Base-by-base conservation (phyloP, 1,284 basidiomycete species). In the Cryptococcus floricola region DNA sequence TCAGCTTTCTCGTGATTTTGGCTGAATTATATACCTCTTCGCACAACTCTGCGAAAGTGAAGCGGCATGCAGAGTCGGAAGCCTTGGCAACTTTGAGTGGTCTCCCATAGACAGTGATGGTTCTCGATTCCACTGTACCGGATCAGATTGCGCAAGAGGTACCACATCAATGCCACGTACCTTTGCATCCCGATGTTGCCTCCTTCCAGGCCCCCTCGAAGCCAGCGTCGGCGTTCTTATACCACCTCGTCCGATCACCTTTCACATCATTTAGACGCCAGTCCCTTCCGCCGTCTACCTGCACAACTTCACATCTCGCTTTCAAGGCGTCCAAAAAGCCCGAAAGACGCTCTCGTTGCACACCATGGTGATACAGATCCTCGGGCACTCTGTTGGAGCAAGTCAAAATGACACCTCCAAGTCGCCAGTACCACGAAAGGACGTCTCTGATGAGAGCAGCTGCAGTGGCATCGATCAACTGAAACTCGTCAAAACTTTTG, bases 391-490 rank as follows among this genome's bases (percentile, higher is more conserved):
- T 81, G 69, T 87, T 87, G 58, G 78, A 79, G 50, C 79, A 81
- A 1, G 79, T 80, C 4, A 82, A 79, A 37, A 88, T 79, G 16
- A 88, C 83, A 1, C 87, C 87, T 16, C 87, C 87, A 63, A 88
- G 80, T 3, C 86, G 80, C 86, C 86, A 88, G 67, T 84, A 89
- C 82, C 85, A 87, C 25, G 84, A 83, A 6, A 88, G 71, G 2
- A 88, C 85, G 56, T 87, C 82, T n/a, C 85, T 81, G 3, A 88
- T 79, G 13, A 88, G 77, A 1, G 81, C 81, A 1, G 85, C 84
- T 53, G 83, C 84, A 1, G 84, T 84, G 1, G 87, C 83, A 66
- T 88, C 85, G n/a, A 87, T 78, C 3, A 87, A 78, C 67, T 87
- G 87, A 2, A 87, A 77, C 73, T 89, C 85, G 68, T 88, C 86